Evolutionary conservation across 257 asterid species (phyloP), one percentile per base, ranked within the genome.

Genomic region (Lavandula angustifolia): DNA sequence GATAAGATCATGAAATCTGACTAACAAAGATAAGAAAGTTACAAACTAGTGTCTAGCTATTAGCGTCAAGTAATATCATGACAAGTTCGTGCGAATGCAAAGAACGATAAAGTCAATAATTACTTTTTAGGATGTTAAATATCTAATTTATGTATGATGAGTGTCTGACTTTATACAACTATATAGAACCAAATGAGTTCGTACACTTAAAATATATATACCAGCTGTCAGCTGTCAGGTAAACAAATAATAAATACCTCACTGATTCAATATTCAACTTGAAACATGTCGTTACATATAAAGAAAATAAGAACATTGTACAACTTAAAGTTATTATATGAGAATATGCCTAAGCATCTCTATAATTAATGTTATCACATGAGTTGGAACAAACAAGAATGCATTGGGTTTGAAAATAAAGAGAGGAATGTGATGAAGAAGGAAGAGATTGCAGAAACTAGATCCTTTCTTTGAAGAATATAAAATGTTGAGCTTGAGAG

Each of bases 401-500:
- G 27, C 4, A 32, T 66, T 72, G 9, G 13, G n/a, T 16, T 58
- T 13, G 1, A 33, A 43, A 10, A 6, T 0, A 14, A 18, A 12
- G 14, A 17, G 41, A 29, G 6, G 57, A 18, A 10, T 50, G 33
- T 18, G 31, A n/a, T 2, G 9, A 31, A 42, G 54, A 51, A 63
- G 50, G 38, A 41, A 40, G 68, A 22, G 43, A 50, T 17, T 66
- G 73, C 54, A 66, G 44, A 58, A 27, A 50, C 9, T 50, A 53
- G 53, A 56, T 57, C n/a, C 44, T 22, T 22, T 44, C 17, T 5
- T 37, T 37, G 17, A 43, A 17, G 29, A 16, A 46, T 69, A 57
- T 16, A 66, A 70, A 76, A 76, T 50, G 53, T 68, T 64, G 78
- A 62, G 66, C 62, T 54, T 43, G 37, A 50, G 71, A 71, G 32